Percentiles rank a stretch among this genome's conserved stretches.
These are phyloP conservation scores for Nothophaeocryptopus gaeumannii DNA, from an alignment of 2,329 filamentous ascomycete species.

Conservation along the genomic window DNA sequence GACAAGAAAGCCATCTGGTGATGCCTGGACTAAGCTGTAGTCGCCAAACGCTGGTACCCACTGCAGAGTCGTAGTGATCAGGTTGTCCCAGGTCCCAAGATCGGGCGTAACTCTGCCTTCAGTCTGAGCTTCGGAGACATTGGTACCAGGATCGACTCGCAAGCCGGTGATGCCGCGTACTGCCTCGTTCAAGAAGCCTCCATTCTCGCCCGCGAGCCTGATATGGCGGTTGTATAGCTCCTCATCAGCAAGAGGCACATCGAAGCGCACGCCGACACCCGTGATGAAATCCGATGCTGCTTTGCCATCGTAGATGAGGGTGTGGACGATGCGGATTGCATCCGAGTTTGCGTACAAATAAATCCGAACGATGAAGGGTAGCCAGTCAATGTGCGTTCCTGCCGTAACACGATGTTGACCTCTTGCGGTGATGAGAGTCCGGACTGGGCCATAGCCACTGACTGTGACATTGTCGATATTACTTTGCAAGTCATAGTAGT, in stretches of 20 bases:
- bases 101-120: conserved; percentile 47
- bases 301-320: conserved; percentile 55
- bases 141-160: conserved; percentile 53
- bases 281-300: conserved; percentile 52
- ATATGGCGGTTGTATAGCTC: conserved; percentile 59
- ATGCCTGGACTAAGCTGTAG: conserved; percentile 57
- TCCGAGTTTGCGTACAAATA: conserved; percentile 59
- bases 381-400: conserved; percentile 46
- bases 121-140: conserved; percentile 51
- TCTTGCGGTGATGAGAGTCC: conserved; percentile 48
- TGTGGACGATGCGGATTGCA: conserved; percentile 55
- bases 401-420: conserved; percentile 39
- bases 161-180: conserved; percentile 61
- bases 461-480: conserved; percentile 53
- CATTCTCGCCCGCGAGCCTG: conserved; percentile 54
- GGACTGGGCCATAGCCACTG: conserved; percentile 42
- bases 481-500: conserved; percentile 49
- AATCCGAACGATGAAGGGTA: conserved; percentile 56
- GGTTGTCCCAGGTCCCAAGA: conserved; percentile 47
- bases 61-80: conserved; percentile 47
- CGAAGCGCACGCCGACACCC: conserved; percentile 55
- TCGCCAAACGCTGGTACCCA: conserved; percentile 61
- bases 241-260: conserved; percentile 53
- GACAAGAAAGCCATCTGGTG: conserved; percentile 59
- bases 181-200: conserved; percentile 57